Evolutionary conservation across 805 yeast genomes (phyloP).

Genomic region (Pichia pseudocactophila): DNA sequence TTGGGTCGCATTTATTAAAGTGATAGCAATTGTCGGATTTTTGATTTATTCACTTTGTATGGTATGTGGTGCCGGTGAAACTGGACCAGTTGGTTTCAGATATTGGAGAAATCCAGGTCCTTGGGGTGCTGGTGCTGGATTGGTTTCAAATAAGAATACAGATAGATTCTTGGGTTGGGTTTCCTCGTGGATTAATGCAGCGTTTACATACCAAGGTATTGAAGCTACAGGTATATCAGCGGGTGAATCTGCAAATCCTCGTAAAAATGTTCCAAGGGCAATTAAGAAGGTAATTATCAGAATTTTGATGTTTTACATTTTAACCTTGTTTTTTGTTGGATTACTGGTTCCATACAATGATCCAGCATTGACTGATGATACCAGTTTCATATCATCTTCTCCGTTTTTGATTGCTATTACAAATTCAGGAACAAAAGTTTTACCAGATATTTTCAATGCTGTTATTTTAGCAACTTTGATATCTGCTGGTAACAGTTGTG

Average conservation of each 20-base stretch:
- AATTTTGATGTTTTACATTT: slow-evolving; percentile 56
- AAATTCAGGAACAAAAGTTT: slow-evolving; percentile 55
- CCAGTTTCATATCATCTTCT: slow-evolving; percentile 43
- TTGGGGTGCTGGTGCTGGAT: slow-evolving; percentile 50
- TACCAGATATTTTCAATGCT: slow-evolving; percentile 67
- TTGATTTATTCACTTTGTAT: slow-evolving; percentile 55
- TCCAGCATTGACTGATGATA: slow-evolving; percentile 33
- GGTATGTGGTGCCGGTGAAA: slow-evolving; percentile 65
- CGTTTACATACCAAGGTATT: slow-evolving; percentile 74
- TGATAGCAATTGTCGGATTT: slow-evolving; percentile 64
- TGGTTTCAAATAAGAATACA: slow-evolving; percentile 38
- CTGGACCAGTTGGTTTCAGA: slow-evolving; percentile 69
- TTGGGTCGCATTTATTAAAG: slow-evolving; percentile 62
- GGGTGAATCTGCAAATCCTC: slow-evolving; percentile 65
- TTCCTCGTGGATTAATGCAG: slow-evolving; percentile 59
- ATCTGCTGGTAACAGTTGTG: slow-evolving; percentile 71
- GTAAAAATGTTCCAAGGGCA: slow-evolving; percentile 63
- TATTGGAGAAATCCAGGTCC: slow-evolving; percentile 78
- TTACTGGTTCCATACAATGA: slow-evolving; percentile 63
- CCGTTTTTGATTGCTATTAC: slow-evolving; percentile 68
- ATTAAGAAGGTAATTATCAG: slow-evolving; percentile 60
- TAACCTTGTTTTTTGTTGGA: slow-evolving; percentile 60
- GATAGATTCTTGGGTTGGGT: slow-evolving; percentile 64
- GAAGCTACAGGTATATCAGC: slow-evolving; percentile 70
- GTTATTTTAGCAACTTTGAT: slow-evolving; percentile 59